Base-by-base conservation (phyloP, 1,284 basidiomycete species). In the Leccinum cinnamomeum region DNA sequence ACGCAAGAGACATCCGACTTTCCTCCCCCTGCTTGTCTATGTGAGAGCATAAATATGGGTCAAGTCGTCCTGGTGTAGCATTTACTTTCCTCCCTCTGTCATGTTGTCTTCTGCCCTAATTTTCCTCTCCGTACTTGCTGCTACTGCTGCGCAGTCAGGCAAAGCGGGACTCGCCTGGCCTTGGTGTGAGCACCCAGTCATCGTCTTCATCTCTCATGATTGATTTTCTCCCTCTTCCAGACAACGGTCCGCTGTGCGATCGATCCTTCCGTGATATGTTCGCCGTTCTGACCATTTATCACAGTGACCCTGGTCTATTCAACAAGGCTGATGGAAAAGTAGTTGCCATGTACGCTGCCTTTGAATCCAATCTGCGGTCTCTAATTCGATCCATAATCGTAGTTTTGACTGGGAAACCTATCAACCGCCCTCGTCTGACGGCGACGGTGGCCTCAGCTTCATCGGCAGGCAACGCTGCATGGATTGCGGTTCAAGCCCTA, bases 321-420 rank as follows among this genome's bases (percentile, higher is more conserved):
- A 75, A 75, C 53, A 70, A 65, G n/a, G 68, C 64, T 5, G 48
- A 64, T 5, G 68, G 70, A 35, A 41, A 76, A 65, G 73, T 77
- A 3, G 74, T 77, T 3, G 74, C 75, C 23, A 75, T 75, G 75
- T 76, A 67, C 12, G 66, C 18, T 16, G 5, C 44, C 58, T 58
- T 5, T 8, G 3, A 33, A 44, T 33, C 16, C 25, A n/a, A 7
- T 3, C 7, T 2, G 51, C 18, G 2, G 28, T 53, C 16, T 7
- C 37, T 60, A 8, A 61, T 33, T 12, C 6, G 2, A 39, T 12
- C 8, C 18, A 23, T 16, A 7, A 5, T 44, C 16, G 3, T 33
- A 77, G 77, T 51, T 78, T 73, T 55, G 77, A 79, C 60, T 79
- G 67, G 25, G 77, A 78, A 60, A 79, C 77, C n/a, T 75, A 70